Evolutionary conservation across 176 grass and related monocot species (phyloP).

Genomic region (Miscanthus lutarioriparius): DNA sequence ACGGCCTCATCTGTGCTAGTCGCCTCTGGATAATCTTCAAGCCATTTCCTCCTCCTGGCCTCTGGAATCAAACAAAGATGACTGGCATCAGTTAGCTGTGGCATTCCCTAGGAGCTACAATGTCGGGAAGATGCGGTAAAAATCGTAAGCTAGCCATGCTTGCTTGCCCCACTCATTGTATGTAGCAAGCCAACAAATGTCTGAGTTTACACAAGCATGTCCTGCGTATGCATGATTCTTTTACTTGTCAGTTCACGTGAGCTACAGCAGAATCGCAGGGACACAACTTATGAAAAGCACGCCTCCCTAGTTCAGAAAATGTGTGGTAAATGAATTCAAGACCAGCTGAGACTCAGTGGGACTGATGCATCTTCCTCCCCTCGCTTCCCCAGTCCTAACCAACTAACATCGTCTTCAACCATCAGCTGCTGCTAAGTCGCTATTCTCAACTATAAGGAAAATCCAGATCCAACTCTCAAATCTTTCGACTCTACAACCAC

Average conservation of each 20-base stretch:
- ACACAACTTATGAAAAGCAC: not conserved
- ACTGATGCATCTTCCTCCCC: not conserved
- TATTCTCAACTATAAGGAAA: not conserved
- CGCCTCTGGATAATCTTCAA: constrained; percentile 86
- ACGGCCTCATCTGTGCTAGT: constrained; percentile 48
- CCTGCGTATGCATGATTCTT: not conserved
- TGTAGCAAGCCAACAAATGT: constrained; percentile 29
- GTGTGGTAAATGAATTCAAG: not conserved
- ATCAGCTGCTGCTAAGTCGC: not conserved
- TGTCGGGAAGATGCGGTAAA: not conserved
- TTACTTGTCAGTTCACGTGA: not conserved
- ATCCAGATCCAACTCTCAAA: not conserved
- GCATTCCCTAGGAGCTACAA: constrained; percentile 9
- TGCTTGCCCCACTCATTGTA: not conserved
- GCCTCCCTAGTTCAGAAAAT: not conserved
- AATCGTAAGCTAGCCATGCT: not conserved
- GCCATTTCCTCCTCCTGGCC: constrained; percentile 94
- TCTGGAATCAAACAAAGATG: constrained; percentile 55
- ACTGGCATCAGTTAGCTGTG: constrained; percentile 24
- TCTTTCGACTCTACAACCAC: not conserved
- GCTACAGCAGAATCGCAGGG: not conserved
- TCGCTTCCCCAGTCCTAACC: too few species aligned
- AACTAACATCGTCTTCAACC: not conserved
- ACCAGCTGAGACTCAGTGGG: not conserved
- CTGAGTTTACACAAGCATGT: not conserved